phyloP scores from a whole-genome alignment of 371 early-diverging fungal species.

The Mucor mucedo region DNA sequence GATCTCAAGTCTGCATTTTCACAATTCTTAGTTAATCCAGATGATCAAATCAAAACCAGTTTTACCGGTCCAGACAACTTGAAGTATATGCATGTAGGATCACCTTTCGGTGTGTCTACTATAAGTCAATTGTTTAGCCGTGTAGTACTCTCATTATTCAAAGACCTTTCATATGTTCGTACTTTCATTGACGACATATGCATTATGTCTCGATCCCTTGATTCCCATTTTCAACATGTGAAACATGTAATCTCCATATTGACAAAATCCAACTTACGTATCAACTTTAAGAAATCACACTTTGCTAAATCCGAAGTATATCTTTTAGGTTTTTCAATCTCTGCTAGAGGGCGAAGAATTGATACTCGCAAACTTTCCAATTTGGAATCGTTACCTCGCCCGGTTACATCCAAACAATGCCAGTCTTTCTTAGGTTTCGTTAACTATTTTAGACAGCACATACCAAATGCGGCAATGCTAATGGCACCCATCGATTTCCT shows the following conservation, averaged over 20 bases:
- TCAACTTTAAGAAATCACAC: slow-evolving; percentile 28
- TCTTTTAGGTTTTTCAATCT: slow-evolving; percentile 24
- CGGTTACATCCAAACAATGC: slow-evolving; percentile 2
- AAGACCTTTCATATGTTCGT: not conserved
- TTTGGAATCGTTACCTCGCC: slow-evolving; percentile 10
- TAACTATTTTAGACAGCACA: slow-evolving; percentile 31
- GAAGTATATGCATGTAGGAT: too few relatives aligned
- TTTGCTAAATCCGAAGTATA: slow-evolving; percentile 8
- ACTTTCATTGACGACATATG: slow-evolving; percentile 17
- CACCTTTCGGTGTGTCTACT: too few relatives aligned
- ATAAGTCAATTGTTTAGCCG: too few relatives aligned
- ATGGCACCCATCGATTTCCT: slow-evolving; percentile 29
- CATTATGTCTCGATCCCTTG: slow-evolving; percentile 2
- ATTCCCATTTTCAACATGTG: slow-evolving; percentile 19
- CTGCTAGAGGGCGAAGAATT: slow-evolving; percentile 14
- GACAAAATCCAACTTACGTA: slow-evolving; percentile 18
- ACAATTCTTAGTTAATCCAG: too few relatives aligned
- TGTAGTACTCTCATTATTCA: too few relatives aligned
- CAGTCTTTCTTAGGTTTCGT: slow-evolving; percentile 25
- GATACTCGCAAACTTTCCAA: slow-evolving; percentile 20
- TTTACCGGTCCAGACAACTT: too few relatives aligned
- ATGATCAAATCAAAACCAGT: too few relatives aligned
- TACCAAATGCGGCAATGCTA: slow-evolving; percentile 16
- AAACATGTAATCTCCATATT: slow-evolving; percentile 18
- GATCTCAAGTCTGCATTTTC: too few relatives aligned